phyloP scores from a whole-genome alignment of 2,329 filamentous ascomycete genomes.

The Claviceps capensis region DNA sequence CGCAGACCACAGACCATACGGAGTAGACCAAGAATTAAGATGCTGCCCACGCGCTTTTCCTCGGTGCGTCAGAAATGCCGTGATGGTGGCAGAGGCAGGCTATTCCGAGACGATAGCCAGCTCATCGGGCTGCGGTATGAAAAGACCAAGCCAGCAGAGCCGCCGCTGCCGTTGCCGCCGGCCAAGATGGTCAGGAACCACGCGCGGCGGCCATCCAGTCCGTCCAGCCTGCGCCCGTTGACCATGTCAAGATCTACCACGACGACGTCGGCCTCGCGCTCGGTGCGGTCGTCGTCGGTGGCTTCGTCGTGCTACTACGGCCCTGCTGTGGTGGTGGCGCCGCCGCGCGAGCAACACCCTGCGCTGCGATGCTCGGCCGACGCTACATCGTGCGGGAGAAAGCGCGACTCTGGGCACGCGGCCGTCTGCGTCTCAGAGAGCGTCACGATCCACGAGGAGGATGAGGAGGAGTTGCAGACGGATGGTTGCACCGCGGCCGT shows the following conservation, averaged over 20 bases:
- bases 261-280: conserved; percentile 5
- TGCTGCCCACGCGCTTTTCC: conserved; percentile 27
- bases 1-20: too few species aligned
- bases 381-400: conserved; percentile 24
- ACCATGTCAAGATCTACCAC: conserved; percentile 12
- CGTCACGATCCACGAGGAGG: conserved; percentile 13
- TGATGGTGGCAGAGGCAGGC: conserved; percentile 13
- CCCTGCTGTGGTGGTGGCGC: conserved; percentile 19
- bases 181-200: conserved; percentile 12
- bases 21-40: conserved; percentile 3
- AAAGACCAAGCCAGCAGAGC: conserved; percentile 42
- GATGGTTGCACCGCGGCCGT: too few species aligned
- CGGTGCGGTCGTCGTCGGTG: conserved; percentile 3
- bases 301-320: conserved; percentile 12
- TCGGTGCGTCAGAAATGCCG: conserved; percentile 30
- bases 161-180: conserved; percentile 39
- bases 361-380: conserved; percentile 29
- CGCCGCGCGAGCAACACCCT: conserved; percentile 39
- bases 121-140: conserved; percentile 47
- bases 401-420: conserved; percentile 42
- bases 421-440: conserved; percentile 21
- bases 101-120: conserved; percentile 33
- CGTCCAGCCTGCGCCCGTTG: conserved; percentile 2
- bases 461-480: neutral
- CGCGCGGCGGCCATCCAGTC: conserved; percentile 9